phyloP scores from a whole-genome alignment of 169 alveolate species.

The Plasmodium billcollinsi region DNA sequence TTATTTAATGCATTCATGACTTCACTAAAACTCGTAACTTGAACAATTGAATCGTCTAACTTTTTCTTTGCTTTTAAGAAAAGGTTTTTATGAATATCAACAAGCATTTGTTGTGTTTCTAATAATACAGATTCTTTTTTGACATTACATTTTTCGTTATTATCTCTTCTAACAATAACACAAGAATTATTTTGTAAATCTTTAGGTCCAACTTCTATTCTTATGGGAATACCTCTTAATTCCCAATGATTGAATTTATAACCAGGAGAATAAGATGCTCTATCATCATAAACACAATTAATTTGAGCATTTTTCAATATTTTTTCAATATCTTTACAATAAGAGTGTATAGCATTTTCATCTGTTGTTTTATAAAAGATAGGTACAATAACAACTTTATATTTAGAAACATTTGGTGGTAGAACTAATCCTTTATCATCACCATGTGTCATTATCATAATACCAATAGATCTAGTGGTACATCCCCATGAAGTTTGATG shows the following conservation, averaged over 20 bases:
- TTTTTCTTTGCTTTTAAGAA: conserved; percentile 82
- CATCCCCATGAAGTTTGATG: conserved; percentile 99
- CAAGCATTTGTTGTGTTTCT: conserved; percentile 81
- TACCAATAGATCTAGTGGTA: conserved; percentile 97
- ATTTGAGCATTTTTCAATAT: conserved; percentile 85
- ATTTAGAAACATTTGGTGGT: conserved; percentile 98
- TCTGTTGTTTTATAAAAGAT: conserved; percentile 89
- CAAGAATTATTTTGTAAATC: conserved; percentile 94
- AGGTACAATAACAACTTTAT: conserved; percentile 97
- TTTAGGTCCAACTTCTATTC: conserved; percentile 98
- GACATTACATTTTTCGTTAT: conserved; percentile 88
- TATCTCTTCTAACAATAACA: conserved; percentile 92
- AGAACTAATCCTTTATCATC: conserved; percentile 98
- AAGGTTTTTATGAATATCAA: conserved; percentile 81
- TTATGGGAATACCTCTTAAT: conserved; percentile 98
- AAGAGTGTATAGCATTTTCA: conserved; percentile 30
- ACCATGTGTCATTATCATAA: conserved; percentile 97
- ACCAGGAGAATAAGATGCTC: conserved; percentile 98
- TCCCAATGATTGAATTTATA: conserved; percentile 99
- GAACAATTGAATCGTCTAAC: conserved; percentile 79
- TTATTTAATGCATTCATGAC: conserved; percentile 91
- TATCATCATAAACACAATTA: conserved; percentile 88
- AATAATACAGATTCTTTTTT: conserved; percentile 77
- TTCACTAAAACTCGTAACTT: conserved; percentile 80
- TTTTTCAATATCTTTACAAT: conserved; percentile 80